Base-by-base conservation (phyloP, 495 filamentous ascomycete species). In the Daldinia loculata region DNA sequence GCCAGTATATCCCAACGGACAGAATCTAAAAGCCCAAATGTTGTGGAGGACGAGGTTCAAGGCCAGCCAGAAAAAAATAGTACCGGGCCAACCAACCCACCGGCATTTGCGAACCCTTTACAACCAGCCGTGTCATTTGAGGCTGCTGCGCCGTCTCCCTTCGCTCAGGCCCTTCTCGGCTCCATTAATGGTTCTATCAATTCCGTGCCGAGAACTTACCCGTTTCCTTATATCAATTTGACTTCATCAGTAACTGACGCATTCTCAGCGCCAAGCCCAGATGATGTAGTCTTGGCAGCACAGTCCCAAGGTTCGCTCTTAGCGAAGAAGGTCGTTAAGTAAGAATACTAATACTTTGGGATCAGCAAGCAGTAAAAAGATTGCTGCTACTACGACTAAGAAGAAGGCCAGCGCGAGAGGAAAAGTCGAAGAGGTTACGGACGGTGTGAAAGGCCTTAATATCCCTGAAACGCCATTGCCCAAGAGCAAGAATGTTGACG, bases 201-300 rank as follows among this genome's bases (percentile, higher is more conserved):
- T 63, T 71, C 79, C 74, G 79, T 76, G 63, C 81, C 74, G 68
- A 76, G 65, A 67, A 80, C 69, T 63, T 86, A 81, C 81, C 84
- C 81, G 57, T 81, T 84, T 76, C 89, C 82, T 70, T 86, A 85
- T 79, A 83, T 70, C 76, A 77, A 79, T 24, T 72, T 77, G 7
- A 69, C 81, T 45, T 77, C 76, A 58, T 73, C 66, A 63, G 60
- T 77, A 66, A 70, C 76, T 74, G 78, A 87, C 80, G 88, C 90
- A 59, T 99, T 98, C 83, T 83, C 90, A 88, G 92, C 86, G 68
- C 95, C 95, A 61, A 98, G 95, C 78, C 95, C 95, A 72, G 95
- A 99, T 81, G 96, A 98, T 81, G 83, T 95, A 67, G 91, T 98
- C 64, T 81, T 90, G 43, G 88, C 89, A 77, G 95, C 95, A 67